Conservation (phyloP, 305 asterid genomes). For the Plantago coronopus region DNA sequence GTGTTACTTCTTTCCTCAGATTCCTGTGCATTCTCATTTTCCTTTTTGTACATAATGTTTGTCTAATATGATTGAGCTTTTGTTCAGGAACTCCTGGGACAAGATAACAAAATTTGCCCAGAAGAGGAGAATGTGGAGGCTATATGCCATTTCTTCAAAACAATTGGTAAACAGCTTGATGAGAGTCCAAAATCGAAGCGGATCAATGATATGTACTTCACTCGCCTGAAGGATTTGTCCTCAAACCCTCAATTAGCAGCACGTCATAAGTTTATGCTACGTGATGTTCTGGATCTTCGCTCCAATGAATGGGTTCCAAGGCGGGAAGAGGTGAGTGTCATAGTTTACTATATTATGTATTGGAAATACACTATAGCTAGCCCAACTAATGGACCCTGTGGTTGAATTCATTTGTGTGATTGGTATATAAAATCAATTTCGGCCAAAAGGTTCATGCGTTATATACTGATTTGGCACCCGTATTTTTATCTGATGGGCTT, state of each 20-base stretch:
- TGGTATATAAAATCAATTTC: not conserved
- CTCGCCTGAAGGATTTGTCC: constrained; percentile 64
- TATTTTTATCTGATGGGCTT: constrained; percentile 10
- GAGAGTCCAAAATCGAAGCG: constrained; percentile 72
- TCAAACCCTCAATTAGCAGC: constrained; percentile 67
- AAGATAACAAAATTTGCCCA: constrained; percentile 57
- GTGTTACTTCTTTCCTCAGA: not conserved
- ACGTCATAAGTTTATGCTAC: constrained; percentile 73
- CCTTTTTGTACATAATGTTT: constrained; percentile 5
- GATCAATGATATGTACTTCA: constrained; percentile 66
- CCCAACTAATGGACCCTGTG: not conserved
- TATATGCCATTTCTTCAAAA: constrained; percentile 86
- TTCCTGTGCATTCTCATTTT: not conserved
- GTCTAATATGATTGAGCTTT: constrained; percentile 19
- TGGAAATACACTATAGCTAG: not conserved
- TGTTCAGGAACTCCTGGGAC: constrained; percentile 72
- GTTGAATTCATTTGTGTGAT: not conserved
- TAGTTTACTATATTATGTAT: not conserved
- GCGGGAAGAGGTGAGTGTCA: constrained; percentile 68
- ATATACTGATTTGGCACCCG: not conserved
- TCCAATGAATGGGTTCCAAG: constrained; percentile 85
- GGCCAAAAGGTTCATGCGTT: not conserved
- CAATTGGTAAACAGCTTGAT: constrained; percentile 91
- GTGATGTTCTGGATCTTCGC: constrained; percentile 77
- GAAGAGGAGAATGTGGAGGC: constrained; percentile 97